Evolutionary conservation across 225 moss, liverwort and hornwort species (phyloP).

Genomic region (Sphagnum contortum): DNA sequence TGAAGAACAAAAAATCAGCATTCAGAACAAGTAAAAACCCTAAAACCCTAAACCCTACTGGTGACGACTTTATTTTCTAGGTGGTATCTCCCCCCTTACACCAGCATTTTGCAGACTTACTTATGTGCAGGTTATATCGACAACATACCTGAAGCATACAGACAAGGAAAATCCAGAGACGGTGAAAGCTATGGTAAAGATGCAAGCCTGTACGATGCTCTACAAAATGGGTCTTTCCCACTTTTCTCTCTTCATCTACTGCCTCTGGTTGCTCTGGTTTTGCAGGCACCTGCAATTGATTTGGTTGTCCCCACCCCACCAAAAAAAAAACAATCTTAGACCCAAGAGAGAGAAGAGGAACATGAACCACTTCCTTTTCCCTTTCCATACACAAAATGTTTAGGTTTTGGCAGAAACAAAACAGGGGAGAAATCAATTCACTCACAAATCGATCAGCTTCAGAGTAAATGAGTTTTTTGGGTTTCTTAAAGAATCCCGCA

Average conservation of each 20-base stretch:
- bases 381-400: too few relatives aligned
- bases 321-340: too few relatives aligned
- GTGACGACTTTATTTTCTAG: too few relatives aligned
- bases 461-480: slow-evolving; percentile 40
- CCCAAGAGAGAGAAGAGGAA: too few relatives aligned
- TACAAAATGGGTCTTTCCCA: slow-evolving; percentile 91
- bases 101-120: too few relatives aligned
- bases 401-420: too few relatives aligned
- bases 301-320: too few relatives aligned
- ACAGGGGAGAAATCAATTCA: not conserved
- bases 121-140: not conserved
- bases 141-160: slow-evolving; percentile 80
- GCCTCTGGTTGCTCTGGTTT: not conserved
- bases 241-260: slow-evolving; percentile 37
- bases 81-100: too few relatives aligned
- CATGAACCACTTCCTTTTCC: too few relatives aligned
- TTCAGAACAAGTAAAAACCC: too few relatives aligned
- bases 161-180: slow-evolving; percentile 93
- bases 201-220: slow-evolving; percentile 87
- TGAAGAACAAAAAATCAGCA: too few relatives aligned
- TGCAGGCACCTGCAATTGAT: slow-evolving; percentile 14
- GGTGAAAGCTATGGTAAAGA: slow-evolving; percentile 95
- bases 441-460: slow-evolving; percentile 50
- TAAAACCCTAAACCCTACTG: too few relatives aligned
- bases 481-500: slow-evolving; percentile 73